Evolutionary conservation across 257 asterid species (phyloP).

Genomic region (Gynochthodes officinalis): DNA sequence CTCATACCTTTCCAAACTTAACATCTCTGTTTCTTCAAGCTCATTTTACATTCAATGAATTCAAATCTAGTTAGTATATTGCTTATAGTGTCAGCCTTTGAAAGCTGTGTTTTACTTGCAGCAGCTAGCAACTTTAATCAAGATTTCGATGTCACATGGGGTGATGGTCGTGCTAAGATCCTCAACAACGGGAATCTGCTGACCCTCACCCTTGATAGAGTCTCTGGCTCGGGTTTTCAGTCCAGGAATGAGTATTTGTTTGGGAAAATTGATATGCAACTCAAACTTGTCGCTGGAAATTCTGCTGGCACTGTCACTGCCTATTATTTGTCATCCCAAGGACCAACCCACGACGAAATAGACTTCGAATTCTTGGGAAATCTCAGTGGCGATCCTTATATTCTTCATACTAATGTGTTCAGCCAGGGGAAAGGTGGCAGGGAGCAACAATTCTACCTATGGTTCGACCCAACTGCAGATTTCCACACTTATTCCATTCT

Average conservation of each 20-base stretch:
- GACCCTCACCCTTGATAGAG: neutral
- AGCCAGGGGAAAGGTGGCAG: constrained; percentile 7
- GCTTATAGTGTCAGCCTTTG: neutral
- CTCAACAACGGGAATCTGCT: constrained; percentile 10
- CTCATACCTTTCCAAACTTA: no score
- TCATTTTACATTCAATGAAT: no score
- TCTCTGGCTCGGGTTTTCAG: constrained; percentile 11
- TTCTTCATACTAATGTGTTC: constrained; percentile 11
- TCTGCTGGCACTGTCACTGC: constrained; percentile 17
- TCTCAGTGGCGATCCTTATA: constrained; percentile 12
- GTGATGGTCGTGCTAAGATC: constrained; percentile 5
- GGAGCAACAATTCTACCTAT: constrained; percentile 7
- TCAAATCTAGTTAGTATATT: neutral
- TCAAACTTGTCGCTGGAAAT: constrained; percentile 19
- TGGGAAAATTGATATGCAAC: constrained; percentile 16
- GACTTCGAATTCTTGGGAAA: constrained; percentile 16
- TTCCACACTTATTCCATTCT: constrained; percentile 12
- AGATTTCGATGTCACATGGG: constrained; percentile 7
- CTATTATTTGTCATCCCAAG: constrained; percentile 1
- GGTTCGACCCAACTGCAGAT: constrained; percentile 12
- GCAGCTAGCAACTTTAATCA: neutral
- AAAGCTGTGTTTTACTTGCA: neutral
- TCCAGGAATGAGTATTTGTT: constrained; percentile 4
- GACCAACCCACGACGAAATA: constrained; percentile 9
- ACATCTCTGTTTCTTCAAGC: no score